Evolutionary conservation across 2,329 filamentous ascomycete genomes (phyloP).

Genomic region (Macrophomina tecta): DNA sequence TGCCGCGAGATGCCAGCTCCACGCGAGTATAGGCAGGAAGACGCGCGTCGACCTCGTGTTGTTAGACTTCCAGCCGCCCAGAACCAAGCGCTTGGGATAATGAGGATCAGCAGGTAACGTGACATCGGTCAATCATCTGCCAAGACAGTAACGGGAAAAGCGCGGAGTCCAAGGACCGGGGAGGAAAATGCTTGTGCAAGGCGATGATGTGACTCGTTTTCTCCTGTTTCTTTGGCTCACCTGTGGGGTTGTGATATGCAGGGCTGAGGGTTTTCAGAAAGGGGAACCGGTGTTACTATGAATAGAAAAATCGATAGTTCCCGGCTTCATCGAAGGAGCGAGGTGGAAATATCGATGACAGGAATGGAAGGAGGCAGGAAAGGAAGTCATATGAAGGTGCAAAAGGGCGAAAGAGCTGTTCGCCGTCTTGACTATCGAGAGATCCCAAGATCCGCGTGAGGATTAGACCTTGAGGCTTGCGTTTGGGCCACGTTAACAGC

Average conservation of each 20-base stretch:
- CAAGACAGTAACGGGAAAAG: neutral
- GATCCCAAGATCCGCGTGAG: neutral
- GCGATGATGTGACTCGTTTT: constrained; percentile 7
- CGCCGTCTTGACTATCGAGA: neutral
- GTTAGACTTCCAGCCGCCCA: neutral
- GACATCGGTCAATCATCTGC: neutral
- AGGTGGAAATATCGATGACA: neutral
- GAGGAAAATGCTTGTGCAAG: constrained; percentile 5
- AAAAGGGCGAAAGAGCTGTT: neutral
- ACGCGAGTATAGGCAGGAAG: neutral
- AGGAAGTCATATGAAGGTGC: neutral
- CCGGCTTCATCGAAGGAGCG: neutral
- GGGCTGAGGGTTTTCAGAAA: neutral
- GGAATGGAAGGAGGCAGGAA: neutral
- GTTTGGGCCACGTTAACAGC: neutral
- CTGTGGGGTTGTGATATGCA: constrained; percentile 20
- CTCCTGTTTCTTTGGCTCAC: neutral
- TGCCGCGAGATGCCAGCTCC: neutral
- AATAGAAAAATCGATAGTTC: constrained; percentile 17
- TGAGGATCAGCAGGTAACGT: neutral
- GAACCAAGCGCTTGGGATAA: neutral
- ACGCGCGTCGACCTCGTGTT: neutral
- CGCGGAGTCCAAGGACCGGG: neutral
- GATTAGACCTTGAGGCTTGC: neutral
- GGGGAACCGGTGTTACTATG: neutral